phyloP scores from a whole-genome alignment of 2,329 filamentous ascomycete genomes.

The Colletotrichum horii region DNA sequence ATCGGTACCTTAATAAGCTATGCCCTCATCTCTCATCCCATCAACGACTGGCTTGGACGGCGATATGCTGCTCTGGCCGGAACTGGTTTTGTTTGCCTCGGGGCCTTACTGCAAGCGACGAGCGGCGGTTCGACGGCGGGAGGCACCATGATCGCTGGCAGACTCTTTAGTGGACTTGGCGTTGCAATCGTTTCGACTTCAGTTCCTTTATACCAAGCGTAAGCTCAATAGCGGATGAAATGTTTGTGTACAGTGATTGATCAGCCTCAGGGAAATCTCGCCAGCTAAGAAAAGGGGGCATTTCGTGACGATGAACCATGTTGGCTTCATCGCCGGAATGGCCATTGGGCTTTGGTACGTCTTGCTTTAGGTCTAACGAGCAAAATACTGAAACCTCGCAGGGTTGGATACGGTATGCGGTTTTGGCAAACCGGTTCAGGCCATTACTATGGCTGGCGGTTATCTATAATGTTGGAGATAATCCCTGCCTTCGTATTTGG shows the following conservation, averaged over 20 bases:
- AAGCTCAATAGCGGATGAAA: not conserved
- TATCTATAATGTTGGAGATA: conserved; percentile 56
- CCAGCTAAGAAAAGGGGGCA: conserved; percentile 58
- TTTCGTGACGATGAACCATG: conserved; percentile 64
- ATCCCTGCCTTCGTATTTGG: conserved; percentile 56
- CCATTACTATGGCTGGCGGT: conserved; percentile 55
- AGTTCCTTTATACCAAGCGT: conserved; percentile 64
- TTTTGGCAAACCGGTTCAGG: conserved; percentile 53
- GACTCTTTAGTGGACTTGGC: conserved; percentile 57
- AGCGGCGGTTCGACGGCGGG: conserved; percentile 46
- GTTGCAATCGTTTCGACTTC: conserved; percentile 60
- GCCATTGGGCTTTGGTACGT: conserved; percentile 59
- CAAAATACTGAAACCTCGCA: conserved; percentile 27
- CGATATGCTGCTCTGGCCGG: conserved; percentile 55
- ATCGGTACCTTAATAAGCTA: conserved; percentile 61
- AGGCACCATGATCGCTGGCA: conserved; percentile 54
- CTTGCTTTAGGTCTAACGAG: not conserved
- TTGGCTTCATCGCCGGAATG: conserved; percentile 61
- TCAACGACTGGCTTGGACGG: conserved; percentile 56
- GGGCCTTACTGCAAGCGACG: conserved; percentile 51
- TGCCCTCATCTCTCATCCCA: conserved; percentile 56
- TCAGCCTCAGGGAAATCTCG: conserved; percentile 52
- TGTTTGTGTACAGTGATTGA: not conserved
- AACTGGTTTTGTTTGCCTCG: conserved; percentile 50
- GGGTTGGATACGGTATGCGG: conserved; percentile 61